A percentile compares a stretch with the other conserved stretches of the same genome.
Evolutionary conservation across 1,139 yeast species (phyloP).

Genomic region (Suhomyces yuchorum): DNA sequence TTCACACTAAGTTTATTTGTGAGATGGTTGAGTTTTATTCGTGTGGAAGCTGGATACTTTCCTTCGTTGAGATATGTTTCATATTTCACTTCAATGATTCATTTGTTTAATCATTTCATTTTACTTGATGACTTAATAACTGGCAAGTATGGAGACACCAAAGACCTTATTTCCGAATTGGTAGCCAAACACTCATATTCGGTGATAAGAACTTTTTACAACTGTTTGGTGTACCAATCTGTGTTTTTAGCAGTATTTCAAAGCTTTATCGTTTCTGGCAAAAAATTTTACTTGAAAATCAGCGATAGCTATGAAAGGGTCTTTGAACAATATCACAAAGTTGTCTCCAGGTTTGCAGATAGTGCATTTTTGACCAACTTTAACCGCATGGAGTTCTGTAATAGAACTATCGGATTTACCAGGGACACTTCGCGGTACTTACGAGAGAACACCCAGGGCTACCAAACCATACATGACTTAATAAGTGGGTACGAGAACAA

Average conservation of each 20-base stretch:
- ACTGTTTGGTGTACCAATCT: conserved; percentile 26
- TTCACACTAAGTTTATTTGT: conserved; percentile 22
- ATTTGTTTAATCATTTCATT: conserved; percentile 31
- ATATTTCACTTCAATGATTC: conserved; percentile 30
- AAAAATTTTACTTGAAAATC: conserved; percentile 9
- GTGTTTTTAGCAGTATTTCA: conserved; percentile 28
- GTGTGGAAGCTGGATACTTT: conserved; percentile 35
- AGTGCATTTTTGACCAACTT: conserved; percentile 4
- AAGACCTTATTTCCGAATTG: conserved; percentile 17
- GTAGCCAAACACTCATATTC: conserved; percentile 15
- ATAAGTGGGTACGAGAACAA: conserved; percentile 1
- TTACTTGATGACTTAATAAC: conserved; percentile 22
- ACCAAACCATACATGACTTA: not conserved
- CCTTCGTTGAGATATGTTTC: conserved; percentile 36
- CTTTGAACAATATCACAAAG: conserved; percentile 6
- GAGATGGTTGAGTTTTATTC: conserved; percentile 36
- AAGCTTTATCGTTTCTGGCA: conserved; percentile 12
- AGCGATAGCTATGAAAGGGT: conserved; percentile 11
- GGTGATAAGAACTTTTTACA: conserved; percentile 24
- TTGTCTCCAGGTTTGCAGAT: conserved; percentile 7
- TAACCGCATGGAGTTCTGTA: not conserved
- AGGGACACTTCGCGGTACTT: conserved; percentile 4
- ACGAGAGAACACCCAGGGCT: not conserved
- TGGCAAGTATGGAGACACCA: conserved; percentile 15
- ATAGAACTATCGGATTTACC: not conserved